Percentiles rank a stretch among this genome's conserved stretches.
Evolutionary conservation across 495 filamentous ascomycete species (phyloP).

Genomic region (Corynascus novoguineensis): DNA sequence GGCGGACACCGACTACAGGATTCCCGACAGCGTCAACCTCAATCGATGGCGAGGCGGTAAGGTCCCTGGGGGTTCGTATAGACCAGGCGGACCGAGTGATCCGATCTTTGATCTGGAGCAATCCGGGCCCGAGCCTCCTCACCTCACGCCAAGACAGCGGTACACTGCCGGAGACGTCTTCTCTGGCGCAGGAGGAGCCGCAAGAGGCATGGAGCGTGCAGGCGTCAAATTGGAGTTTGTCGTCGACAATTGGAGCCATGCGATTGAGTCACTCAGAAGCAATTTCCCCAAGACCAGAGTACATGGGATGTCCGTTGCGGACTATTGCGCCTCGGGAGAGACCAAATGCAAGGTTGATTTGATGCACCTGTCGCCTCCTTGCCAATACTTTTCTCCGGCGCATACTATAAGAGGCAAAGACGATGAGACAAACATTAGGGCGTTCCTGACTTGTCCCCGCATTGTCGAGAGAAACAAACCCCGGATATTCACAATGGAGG

Average conservation of each 20-base stretch:
- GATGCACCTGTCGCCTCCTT: constrained; percentile 77
- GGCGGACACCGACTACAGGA: constrained; percentile 5
- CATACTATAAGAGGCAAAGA: constrained; percentile 60
- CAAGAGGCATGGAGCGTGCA: constrained; percentile 59
- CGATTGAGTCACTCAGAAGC: constrained; percentile 49
- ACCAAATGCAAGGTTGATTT: constrained; percentile 54
- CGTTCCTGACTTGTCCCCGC: constrained; percentile 57
- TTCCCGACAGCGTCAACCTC: constrained; percentile 11
- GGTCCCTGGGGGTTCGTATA: constrained; percentile 33
- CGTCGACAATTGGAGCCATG: constrained; percentile 55
- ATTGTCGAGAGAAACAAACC: constrained; percentile 59
- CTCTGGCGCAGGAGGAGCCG: constrained; percentile 72
- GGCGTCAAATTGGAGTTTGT: constrained; percentile 56
- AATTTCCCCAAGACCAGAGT: constrained; percentile 54
- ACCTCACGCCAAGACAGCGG: constrained; percentile 26
- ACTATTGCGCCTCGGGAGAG: constrained; percentile 38
- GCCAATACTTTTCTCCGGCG: constrained; percentile 73
- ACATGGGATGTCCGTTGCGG: constrained; percentile 41
- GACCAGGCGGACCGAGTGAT: background rate
- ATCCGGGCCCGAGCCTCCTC: background rate
- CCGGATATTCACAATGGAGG: constrained; percentile 74
- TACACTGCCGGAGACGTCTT: constrained; percentile 70
- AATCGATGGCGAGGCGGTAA: constrained; percentile 39
- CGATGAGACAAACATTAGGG: constrained; percentile 69
- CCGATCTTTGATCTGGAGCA: constrained; percentile 10